These are phyloP conservation scores for Penicillium ucsense DNA, from an alignment of 495 filamentous ascomycete genomes.

Conservation along the genomic window DNA sequence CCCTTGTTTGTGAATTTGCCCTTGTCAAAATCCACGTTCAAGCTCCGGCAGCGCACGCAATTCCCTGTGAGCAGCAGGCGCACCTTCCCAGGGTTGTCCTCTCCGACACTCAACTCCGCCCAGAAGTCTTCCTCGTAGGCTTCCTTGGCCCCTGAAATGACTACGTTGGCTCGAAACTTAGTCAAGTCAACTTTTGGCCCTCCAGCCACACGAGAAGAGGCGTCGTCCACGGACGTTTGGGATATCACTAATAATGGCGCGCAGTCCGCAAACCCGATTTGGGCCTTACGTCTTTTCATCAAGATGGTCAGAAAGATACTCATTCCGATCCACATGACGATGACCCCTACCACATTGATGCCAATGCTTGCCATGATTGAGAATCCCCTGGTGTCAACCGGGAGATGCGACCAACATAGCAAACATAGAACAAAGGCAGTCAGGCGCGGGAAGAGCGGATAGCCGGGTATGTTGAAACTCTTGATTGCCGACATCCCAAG, in stretches of 20 bases:
- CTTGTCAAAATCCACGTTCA: constrained; percentile 78
- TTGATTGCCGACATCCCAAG: background rate
- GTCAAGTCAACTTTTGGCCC: constrained; percentile 56
- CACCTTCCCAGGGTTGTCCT: constrained; percentile 1
- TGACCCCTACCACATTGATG: background rate
- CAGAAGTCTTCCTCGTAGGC: constrained; percentile 85
- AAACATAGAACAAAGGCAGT: too few species aligned
- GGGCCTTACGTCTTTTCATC: constrained; percentile 14
- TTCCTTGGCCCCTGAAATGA: constrained; percentile 49
- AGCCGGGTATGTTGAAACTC: background rate
- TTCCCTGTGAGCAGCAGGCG: constrained; percentile 61
- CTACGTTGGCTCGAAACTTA: constrained; percentile 81
- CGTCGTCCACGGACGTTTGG: constrained; percentile 55
- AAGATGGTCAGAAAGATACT: background rate
- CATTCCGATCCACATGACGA: background rate
- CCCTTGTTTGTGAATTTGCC: constrained; percentile 56
- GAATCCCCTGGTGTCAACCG: background rate
- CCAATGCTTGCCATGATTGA: background rate
- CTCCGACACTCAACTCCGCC: constrained; percentile 48
- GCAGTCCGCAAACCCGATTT: constrained; percentile 70
- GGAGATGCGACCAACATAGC: background rate
- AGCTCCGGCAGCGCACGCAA: constrained; percentile 65
- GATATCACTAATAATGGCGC: constrained; percentile 70
- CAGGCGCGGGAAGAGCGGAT: background rate
- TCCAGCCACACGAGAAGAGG: constrained; percentile 48